A percentile compares a stretch with the other conserved stretches of the same genome.
phyloP scores from a whole-genome alignment of 805 yeast species.

The Starmera amethionina region DNA sequence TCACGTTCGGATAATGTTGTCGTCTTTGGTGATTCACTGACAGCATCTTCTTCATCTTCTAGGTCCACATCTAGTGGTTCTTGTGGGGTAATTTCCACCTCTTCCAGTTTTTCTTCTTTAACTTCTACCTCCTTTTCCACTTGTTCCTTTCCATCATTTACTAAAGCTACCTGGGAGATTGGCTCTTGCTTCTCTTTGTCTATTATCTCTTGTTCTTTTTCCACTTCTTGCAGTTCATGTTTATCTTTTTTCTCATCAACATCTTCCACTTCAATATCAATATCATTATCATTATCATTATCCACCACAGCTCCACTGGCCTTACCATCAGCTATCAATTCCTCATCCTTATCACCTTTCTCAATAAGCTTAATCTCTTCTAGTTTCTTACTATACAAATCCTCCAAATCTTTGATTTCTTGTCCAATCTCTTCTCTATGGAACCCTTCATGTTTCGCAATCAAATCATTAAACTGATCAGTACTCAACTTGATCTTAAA shows the following conservation, averaged over 20 bases:
- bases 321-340: conserved; percentile 10
- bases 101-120: conserved; percentile 4
- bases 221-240: conserved; percentile 1
- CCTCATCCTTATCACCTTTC: conserved; percentile 12
- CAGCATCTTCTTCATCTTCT: conserved; percentile 9
- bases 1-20: conserved; percentile 8
- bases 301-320: conserved; percentile 18
- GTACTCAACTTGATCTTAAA: conserved; percentile 14
- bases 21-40: conserved; percentile 13
- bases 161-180: neutral
- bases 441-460: conserved; percentile 3
- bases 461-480: conserved; percentile 10
- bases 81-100: conserved; percentile 1
- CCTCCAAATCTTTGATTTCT: conserved; percentile 9
- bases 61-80: conserved; percentile 2
- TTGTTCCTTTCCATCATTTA: conserved; percentile 3
- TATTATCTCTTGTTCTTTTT: neutral
- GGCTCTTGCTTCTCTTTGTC: conserved; percentile 1
- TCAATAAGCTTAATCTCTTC: conserved; percentile 10
- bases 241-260: conserved; percentile 2
- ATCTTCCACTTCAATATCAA: conserved; percentile 1
- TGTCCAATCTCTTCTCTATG: conserved; percentile 4
- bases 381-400: conserved; percentile 3
- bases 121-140: conserved; percentile 3
- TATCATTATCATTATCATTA: conserved; percentile 1